phyloP scores from a whole-genome alignment of 2,329 filamentous ascomycete species.

The Gnomoniopsis sp. region DNA sequence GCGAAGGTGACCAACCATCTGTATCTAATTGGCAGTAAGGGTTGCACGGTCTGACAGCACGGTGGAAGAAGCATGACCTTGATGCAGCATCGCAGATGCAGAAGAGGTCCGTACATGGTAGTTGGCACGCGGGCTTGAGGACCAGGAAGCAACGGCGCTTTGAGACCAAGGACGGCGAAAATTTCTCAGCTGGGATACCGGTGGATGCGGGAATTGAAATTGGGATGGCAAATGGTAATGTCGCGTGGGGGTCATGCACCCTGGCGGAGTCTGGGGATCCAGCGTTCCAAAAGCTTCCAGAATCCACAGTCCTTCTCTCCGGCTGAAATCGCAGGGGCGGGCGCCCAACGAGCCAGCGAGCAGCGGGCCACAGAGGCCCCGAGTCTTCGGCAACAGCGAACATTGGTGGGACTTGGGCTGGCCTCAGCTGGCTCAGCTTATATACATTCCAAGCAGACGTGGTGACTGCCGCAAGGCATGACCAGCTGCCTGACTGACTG shows the following conservation, averaged over 20 bases:
- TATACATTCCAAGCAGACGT: too few relatives aligned
- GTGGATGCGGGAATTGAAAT: slow-evolving; percentile 2
- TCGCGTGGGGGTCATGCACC: slow-evolving; percentile 12
- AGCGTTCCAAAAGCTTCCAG: slow-evolving; percentile 7
- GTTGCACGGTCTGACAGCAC: too few relatives aligned
- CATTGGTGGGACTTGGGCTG: neutral
- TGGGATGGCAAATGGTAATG: neutral
- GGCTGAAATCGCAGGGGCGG: slow-evolving; percentile 13
- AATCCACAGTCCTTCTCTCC: slow-evolving; percentile 3
- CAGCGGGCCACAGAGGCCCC: slow-evolving; percentile 6
- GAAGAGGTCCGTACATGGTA: too few relatives aligned
- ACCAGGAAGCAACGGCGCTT: neutral
- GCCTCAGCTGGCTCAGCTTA: too few relatives aligned
- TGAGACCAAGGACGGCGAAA: neutral
- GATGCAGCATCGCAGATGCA: too few relatives aligned
- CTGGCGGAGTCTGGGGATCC: neutral
- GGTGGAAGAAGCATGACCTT: too few relatives aligned
- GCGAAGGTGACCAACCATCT: neutral
- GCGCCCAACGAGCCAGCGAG: neutral
- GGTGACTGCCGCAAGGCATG: slow-evolving; percentile 1
- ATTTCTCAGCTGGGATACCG: slow-evolving; percentile 1
- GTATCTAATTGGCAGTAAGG: too few relatives aligned
- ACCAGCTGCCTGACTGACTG: too few relatives aligned
- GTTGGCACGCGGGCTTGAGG: neutral
- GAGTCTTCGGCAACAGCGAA: slow-evolving; percentile 14